These are phyloP conservation scores for Tulasnella sp. DNA, from an alignment of 768 basidiomycete species.

Conservation along the genomic window DNA sequence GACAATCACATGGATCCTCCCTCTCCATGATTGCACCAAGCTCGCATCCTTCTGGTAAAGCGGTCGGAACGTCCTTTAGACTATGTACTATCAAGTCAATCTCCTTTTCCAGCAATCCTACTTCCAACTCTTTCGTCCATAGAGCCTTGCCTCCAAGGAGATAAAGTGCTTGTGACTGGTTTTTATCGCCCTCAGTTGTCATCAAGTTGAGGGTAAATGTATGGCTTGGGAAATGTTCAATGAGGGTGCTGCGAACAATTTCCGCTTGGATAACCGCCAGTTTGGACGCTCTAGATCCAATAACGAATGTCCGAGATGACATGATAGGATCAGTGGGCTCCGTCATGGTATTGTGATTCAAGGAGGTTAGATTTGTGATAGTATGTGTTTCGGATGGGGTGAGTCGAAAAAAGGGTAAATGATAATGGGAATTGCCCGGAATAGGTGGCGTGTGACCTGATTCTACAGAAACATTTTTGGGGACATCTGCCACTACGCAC, in stretches of 20 bases:
- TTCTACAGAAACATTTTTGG: too few species aligned
- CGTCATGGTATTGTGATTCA: too few species aligned
- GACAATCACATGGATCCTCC: conserved; percentile 77
- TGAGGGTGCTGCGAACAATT: conserved; percentile 53
- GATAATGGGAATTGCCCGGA: too few species aligned
- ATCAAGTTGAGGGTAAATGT: conserved; percentile 44
- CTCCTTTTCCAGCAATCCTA: conserved; percentile 50
- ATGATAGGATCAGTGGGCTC: too few species aligned
- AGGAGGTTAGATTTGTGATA: too few species aligned
- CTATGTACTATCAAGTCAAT: conserved; percentile 91
- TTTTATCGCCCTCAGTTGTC: conserved; percentile 74
- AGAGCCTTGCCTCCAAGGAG: conserved; percentile 80
- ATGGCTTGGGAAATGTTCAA: conserved; percentile 39
- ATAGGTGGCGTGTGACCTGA: too few species aligned
- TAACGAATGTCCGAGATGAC: conserved; percentile 30
- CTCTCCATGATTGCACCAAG: conserved; percentile 75
- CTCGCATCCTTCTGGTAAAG: conserved; percentile 68
- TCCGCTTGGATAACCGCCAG: conserved; percentile 87
- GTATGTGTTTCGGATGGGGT: too few species aligned
- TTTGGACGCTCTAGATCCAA: conserved; percentile 79
- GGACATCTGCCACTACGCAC: too few species aligned
- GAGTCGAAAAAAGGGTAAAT: too few species aligned
- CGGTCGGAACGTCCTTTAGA: conserved; percentile 87
- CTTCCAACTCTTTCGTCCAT: conserved; percentile 96
- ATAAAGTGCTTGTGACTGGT: conserved; percentile 76